Conservation (phyloP, 257 asterid genomes). For the Striga asiatica region DNA sequence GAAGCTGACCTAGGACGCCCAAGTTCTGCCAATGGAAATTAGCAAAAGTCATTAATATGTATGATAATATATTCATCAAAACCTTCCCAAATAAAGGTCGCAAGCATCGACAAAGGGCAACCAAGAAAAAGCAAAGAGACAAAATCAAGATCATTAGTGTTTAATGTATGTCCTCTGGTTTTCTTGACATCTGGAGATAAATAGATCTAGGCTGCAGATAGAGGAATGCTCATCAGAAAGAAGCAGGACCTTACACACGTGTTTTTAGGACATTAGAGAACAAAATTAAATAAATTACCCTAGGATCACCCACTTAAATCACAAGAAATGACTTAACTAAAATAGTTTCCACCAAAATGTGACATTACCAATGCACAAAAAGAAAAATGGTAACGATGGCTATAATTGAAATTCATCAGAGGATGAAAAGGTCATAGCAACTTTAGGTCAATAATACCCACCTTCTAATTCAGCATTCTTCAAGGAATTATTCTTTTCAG, state of each 20-base stretch:
- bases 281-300: slow-evolving; percentile 2
- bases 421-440: not conserved
- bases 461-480: slow-evolving; percentile 58
- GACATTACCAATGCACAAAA: slow-evolving; percentile 8
- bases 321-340: not conserved
- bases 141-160: not conserved
- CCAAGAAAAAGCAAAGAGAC: not conserved
- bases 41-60: slow-evolving; percentile 16
- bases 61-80: not conserved
- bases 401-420: not conserved
- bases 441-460: slow-evolving; percentile 16
- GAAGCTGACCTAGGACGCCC: slow-evolving; percentile 71
- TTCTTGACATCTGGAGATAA: not conserved
- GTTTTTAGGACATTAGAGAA: not conserved
- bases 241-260: not conserved
- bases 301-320: too few relatives aligned
- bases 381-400: not conserved
- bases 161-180: not conserved
- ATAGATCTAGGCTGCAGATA: slow-evolving; percentile 2
- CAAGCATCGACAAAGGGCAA: not conserved
- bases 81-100: not conserved
- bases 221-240: slow-evolving; percentile 1
- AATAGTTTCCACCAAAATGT: slow-evolving; percentile 7
- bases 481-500: slow-evolving; percentile 50
- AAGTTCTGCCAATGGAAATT: slow-evolving; percentile 34